Evolutionary conservation across 176 grass and related monocot genomes (phyloP), one percentile per base, ranked within the genome.

Genomic region (Lolium multiflorum): DNA sequence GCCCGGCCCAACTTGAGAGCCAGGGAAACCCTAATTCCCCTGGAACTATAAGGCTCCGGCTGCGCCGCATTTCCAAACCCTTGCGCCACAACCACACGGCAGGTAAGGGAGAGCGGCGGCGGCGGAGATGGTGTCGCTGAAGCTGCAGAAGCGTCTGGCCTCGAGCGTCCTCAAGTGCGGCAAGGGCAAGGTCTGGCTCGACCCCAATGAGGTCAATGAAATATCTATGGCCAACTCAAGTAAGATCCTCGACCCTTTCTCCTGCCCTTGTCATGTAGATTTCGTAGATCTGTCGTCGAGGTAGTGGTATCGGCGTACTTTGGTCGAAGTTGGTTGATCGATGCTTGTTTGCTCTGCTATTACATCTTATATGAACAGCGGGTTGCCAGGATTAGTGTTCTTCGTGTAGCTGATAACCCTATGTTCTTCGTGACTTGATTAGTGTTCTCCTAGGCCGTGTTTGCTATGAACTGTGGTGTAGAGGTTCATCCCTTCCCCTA

Each of bases 191-290:
- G 91, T 92, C 26, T 92, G 91, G 91, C 91, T 92, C 28, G 91
- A 92, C 77, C 91, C 91, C 74, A 92, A 92, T 92, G 91, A 92
- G 74, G 87, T 87, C 87, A 92, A 84, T 80, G 91, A 92, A 87
- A 92, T 92, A 88, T 90, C 91, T 69, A 90, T 92, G 91, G 91
- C 91, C 20, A 92, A 92, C 87, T 92, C 91, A 22, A 84, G 91
- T 92, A 62, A 89, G 88, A 9, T 18, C 18, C 64, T 4, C n/a
- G 41, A 78, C n/a, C 18, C 49, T 71, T 9, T 6, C 9, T 11
- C 59, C 1, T 6, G 15, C 0, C 22, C 3, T n/a, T 31, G 5
- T 35, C 43, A 1, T 28, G 22, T 20, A 9, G 4, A 1, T 51
- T 66, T 1, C 26, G 79, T 51, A 67, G 79, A 81, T 81, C 61